Evolutionary conservation across 371 early-diverging fungal species (phyloP).

Genomic region (Mucor plumbeus): DNA sequence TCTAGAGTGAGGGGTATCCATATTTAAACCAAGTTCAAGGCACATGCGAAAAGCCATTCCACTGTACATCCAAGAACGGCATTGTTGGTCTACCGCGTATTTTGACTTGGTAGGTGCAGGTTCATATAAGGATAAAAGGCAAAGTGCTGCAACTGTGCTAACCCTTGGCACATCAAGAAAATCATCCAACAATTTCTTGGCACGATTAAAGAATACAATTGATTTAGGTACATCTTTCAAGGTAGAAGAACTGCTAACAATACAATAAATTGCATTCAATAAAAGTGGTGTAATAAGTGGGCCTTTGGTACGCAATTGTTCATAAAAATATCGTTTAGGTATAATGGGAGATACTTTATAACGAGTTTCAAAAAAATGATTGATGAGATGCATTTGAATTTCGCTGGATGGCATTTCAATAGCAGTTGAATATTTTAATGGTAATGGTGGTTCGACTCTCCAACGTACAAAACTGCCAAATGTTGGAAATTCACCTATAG

Average conservation of each 20-base stretch:
- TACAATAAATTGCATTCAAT: constrained; percentile 39
- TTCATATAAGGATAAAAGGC: constrained; percentile 42
- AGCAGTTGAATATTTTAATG: constrained; percentile 27
- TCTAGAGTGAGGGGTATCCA: constrained; percentile 18
- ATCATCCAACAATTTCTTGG: constrained; percentile 37
- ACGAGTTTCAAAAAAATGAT: constrained; percentile 30
- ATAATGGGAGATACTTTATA: constrained; percentile 21
- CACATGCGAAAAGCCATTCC: constrained; percentile 58
- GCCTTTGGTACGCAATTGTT: constrained; percentile 33
- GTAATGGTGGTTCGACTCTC: constrained; percentile 32
- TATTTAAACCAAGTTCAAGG: constrained; percentile 38
- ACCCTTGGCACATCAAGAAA: constrained; percentile 43
- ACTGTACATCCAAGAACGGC: constrained; percentile 38
- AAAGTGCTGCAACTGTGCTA: constrained; percentile 43
- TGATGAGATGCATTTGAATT: constrained; percentile 35
- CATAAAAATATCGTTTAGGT: constrained; percentile 30
- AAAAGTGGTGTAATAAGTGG: constrained; percentile 38
- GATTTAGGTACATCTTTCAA: constrained; percentile 26
- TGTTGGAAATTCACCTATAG: constrained; percentile 9
- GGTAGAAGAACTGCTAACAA: constrained; percentile 17
- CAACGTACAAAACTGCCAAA: constrained; percentile 26
- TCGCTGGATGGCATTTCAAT: constrained; percentile 41
- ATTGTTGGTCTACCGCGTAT: constrained; percentile 19
- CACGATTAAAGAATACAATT: constrained; percentile 40
- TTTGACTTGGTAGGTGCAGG: constrained; percentile 20